Conservation (phyloP, 257 asterid genomes). For the Nicotiana benthamiana region DNA sequence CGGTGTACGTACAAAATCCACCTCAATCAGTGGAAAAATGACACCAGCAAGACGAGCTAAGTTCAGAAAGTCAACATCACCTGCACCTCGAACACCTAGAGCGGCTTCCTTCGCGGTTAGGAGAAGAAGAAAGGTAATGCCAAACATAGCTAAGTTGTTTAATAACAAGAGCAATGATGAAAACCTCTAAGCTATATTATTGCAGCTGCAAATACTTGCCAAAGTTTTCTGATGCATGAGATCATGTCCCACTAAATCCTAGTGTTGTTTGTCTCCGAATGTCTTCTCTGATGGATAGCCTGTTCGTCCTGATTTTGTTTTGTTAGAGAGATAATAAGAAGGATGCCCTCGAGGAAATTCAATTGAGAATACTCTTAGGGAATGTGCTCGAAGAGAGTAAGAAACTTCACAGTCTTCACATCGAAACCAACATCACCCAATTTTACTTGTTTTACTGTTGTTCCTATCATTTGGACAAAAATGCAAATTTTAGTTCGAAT, state of each 20-base stretch:
- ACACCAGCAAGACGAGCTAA: constrained; percentile 42
- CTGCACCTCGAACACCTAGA: constrained; percentile 30
- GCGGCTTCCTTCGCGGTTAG: constrained; percentile 39
- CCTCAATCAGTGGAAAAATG: constrained; percentile 29
- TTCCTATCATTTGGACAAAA: neutral
- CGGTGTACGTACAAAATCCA: constrained; percentile 24
- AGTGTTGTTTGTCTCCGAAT: neutral
- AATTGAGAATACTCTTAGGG: neutral
- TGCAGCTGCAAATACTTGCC: constrained; percentile 13
- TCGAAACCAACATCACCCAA: neutral
- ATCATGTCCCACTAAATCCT: neutral
- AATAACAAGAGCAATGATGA: constrained; percentile 27
- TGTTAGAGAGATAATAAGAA: constrained; percentile 8
- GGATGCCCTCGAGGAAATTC: constrained; percentile 6
- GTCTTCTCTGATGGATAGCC: neutral
- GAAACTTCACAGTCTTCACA: neutral
- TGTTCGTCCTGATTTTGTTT: constrained; percentile 6
- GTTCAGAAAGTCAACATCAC: constrained; percentile 40
- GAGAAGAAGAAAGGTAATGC: constrained; percentile 61
- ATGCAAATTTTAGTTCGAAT: too few relatives aligned
- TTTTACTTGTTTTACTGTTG: neutral
- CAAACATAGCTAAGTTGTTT: constrained; percentile 46
- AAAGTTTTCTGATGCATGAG: constrained; percentile 22
- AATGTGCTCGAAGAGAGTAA: neutral
- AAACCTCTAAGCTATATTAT: constrained; percentile 6